Conservation (phyloP, 495 filamentous ascomycete species). For the Podospora tetraspora region DNA sequence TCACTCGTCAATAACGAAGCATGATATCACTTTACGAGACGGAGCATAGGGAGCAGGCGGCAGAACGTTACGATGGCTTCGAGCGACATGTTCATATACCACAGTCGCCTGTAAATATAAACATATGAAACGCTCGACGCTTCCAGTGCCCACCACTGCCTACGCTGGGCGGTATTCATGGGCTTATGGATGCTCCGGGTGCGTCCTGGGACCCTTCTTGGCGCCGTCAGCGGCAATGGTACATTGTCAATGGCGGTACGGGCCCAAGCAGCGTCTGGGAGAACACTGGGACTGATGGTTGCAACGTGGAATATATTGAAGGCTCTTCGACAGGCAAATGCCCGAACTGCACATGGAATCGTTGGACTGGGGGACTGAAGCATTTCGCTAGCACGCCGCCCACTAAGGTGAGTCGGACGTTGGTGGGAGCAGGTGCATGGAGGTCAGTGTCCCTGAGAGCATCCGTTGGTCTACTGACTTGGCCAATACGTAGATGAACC, state of each 20-base stretch:
- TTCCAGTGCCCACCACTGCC: background rate
- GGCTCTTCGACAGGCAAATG: background rate
- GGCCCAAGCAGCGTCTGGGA: background rate
- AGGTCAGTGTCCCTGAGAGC: background rate
- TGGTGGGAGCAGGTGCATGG: background rate
- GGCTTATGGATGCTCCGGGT: background rate
- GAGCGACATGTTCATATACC: constrained; percentile 10
- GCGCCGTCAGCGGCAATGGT: too few species aligned
- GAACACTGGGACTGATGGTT: background rate
- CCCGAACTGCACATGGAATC: background rate
- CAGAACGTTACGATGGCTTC: background rate
- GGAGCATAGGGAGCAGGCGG: background rate
- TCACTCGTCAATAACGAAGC: constrained; percentile 63
- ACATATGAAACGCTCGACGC: background rate
- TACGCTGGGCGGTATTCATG: background rate
- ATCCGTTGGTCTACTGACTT: background rate
- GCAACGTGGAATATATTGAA: background rate
- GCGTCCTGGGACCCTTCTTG: background rate
- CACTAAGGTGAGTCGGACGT: background rate
- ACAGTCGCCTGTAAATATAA: constrained; percentile 6
- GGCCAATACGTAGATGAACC: background rate
- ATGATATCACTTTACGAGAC: background rate
- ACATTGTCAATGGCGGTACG: too few species aligned
- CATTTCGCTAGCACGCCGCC: background rate
- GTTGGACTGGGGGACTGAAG: background rate